Conservation (phyloP, 2,329 filamentous ascomycete species). For the Xylaria sp. region DNA sequence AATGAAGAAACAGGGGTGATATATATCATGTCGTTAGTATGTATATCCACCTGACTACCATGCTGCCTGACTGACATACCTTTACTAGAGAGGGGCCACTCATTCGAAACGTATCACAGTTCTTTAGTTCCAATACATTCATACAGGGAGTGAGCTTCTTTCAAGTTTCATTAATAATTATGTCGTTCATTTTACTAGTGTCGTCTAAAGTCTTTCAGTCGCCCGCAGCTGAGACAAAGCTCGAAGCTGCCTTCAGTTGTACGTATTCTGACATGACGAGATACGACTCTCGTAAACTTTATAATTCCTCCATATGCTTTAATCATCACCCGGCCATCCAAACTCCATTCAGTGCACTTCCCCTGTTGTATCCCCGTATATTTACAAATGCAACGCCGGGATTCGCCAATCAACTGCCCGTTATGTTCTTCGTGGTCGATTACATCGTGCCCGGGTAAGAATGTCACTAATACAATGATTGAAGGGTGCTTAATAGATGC, state of each 20-base stretch:
- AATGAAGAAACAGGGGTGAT: too few relatives aligned
- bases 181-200: conserved; percentile 25
- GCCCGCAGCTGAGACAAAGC: conserved; percentile 6
- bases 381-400: conserved; percentile 34
- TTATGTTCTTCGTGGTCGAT: conserved; percentile 30
- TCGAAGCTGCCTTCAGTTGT: conserved; percentile 19
- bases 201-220: conserved; percentile 23
- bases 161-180: conserved; percentile 5
- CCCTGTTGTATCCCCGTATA: conserved; percentile 29
- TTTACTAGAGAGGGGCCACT: neutral
- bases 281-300: conserved; percentile 11
- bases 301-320: conserved; percentile 32
- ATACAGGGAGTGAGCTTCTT: neutral
- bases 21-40: too few relatives aligned
- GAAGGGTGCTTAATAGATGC: conserved; percentile 27
- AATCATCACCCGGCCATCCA: conserved; percentile 36
- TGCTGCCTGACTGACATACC: neutral
- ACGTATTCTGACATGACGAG: conserved; percentile 23
- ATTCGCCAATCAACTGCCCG: conserved; percentile 25
- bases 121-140: neutral
- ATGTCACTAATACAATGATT: conserved; percentile 42
- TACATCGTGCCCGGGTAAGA: conserved; percentile 36
- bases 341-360: conserved; percentile 36
- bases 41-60: too few relatives aligned
- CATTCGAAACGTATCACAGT: neutral